Evolutionary conservation across 2,329 filamentous ascomycete genomes (phyloP).

Genomic region (Hysterium pulicare): DNA sequence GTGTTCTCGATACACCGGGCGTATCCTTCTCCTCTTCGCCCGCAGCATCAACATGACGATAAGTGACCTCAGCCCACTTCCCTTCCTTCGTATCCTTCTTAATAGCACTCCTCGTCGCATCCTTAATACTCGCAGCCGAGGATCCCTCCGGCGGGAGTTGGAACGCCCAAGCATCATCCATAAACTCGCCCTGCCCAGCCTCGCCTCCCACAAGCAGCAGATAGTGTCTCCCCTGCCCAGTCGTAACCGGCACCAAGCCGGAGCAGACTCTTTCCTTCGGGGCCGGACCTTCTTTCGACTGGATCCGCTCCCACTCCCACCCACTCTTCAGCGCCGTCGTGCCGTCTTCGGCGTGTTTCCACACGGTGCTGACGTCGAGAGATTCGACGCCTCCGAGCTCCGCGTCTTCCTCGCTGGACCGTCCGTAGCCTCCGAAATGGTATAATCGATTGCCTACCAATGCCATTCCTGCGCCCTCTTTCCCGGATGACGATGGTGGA

Average conservation of each 20-base stretch:
- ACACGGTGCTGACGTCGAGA: constrained; percentile 34
- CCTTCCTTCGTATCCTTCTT: constrained; percentile 46
- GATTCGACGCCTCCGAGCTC: constrained; percentile 19
- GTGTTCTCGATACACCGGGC: constrained; percentile 35
- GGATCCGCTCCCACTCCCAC: constrained; percentile 31
- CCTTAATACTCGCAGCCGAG: constrained; percentile 50
- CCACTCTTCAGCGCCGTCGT: constrained; percentile 32
- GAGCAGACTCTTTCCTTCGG: constrained; percentile 45
- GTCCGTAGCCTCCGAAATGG: constrained; percentile 38
- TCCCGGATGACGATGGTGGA: constrained; percentile 37
- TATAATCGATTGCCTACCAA: constrained; percentile 48
- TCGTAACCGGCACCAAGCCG: constrained; percentile 47
- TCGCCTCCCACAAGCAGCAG: constrained; percentile 51
- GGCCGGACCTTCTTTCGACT: constrained; percentile 11
- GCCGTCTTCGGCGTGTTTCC: constrained; percentile 33
- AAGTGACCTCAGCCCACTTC: constrained; percentile 51
- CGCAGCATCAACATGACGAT: constrained; percentile 44
- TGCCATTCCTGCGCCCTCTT: constrained; percentile 40
- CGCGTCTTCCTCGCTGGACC: too few species aligned
- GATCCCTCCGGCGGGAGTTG: constrained; percentile 49
- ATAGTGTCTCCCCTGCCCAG: constrained; percentile 52
- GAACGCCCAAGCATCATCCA: constrained; percentile 52
- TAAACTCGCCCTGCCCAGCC: constrained; percentile 4
- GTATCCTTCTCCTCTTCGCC: constrained; percentile 43
- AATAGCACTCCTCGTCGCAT: constrained; percentile 46